These are phyloP conservation scores for Chenopodium suecicum DNA, from an alignment of 148 eudicot species.

Conservation along the genomic window DNA sequence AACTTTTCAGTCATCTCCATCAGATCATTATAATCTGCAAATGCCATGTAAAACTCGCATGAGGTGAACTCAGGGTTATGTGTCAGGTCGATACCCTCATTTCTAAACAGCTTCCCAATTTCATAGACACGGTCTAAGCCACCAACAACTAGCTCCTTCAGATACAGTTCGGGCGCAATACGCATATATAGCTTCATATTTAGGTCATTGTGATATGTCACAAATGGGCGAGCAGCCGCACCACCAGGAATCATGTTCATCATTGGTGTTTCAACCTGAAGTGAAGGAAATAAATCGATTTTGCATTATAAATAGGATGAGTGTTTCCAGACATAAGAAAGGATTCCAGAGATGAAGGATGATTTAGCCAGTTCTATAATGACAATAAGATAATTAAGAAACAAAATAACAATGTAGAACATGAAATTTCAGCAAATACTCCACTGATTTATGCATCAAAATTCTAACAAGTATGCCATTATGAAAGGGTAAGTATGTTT, in stretches of 20 bases:
- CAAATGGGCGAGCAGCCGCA: constrained; percentile 98
- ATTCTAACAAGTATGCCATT: background rate
- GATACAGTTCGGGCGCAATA: constrained; percentile 92
- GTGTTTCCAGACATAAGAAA: background rate
- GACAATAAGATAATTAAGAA: no score
- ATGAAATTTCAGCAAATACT: no score
- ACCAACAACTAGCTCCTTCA: constrained; percentile 91
- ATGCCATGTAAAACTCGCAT: constrained; percentile 97
- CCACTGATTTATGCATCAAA: background rate
- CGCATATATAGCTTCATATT: constrained; percentile 93
- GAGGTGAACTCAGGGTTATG: constrained; percentile 98
- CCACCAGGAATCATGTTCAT: constrained; percentile 99
- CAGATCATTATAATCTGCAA: constrained; percentile 91
- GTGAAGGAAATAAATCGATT: background rate
- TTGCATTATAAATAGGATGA: background rate
- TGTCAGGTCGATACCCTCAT: constrained; percentile 95
- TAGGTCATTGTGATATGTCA: constrained; percentile 90
- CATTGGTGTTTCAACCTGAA: constrained; percentile 92
- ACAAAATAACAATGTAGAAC: no score
- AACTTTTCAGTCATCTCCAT: constrained; percentile 87
- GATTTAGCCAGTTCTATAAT: background rate
- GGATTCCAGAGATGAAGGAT: background rate
- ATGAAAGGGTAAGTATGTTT: no score
- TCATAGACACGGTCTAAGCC: constrained; percentile 95
- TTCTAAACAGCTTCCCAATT: constrained; percentile 94